Percentiles rank a stretch among this genome's conserved stretches.
phyloP scores from a whole-genome alignment of 805 yeast species.

The Metschnikowia rubicola region DNA sequence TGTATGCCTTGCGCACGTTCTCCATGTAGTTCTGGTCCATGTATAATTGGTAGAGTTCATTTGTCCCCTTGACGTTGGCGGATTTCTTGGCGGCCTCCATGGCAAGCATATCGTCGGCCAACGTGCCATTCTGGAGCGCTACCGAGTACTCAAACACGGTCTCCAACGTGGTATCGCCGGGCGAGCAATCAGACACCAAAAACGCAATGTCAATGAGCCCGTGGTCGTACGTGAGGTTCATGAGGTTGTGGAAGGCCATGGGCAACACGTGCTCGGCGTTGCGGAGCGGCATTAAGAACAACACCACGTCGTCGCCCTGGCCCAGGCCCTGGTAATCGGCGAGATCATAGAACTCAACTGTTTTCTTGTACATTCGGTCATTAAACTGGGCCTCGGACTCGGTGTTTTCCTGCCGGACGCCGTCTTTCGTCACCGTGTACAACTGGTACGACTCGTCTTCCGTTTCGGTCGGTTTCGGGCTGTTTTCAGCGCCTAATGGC shows the following conservation, averaged over 20 bases:
- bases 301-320: slow-evolving; percentile 49
- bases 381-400: slow-evolving; percentile 24
- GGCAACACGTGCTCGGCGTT: slow-evolving; percentile 77
- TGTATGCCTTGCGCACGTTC: slow-evolving; percentile 54
- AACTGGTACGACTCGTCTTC: slow-evolving; percentile 19
- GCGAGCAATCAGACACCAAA: slow-evolving; percentile 75
- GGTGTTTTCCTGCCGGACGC: slow-evolving; percentile 17
- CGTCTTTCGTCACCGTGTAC: slow-evolving; percentile 32
- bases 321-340: slow-evolving; percentile 48
- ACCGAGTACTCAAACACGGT: slow-evolving; percentile 61
- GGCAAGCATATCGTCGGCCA: slow-evolving; percentile 45
- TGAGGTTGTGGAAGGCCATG: slow-evolving; percentile 77
- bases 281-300: slow-evolving; percentile 71
- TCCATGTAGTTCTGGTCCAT: slow-evolving; percentile 64
- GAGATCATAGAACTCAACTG: slow-evolving; percentile 62
- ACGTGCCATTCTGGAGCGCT: slow-evolving; percentile 67
- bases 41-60: slow-evolving; percentile 62
- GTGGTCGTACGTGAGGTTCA: slow-evolving; percentile 85
- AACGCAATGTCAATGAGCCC: slow-evolving; percentile 75
- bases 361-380: slow-evolving; percentile 31
- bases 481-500: background rate
- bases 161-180: slow-evolving; percentile 62
- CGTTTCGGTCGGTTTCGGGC: background rate
- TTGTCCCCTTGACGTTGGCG: slow-evolving; percentile 47
- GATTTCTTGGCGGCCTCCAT: slow-evolving; percentile 34